Evolutionary conservation across 164 flowering plant species (phyloP), one percentile per base, ranked within the genome.

Genomic region (Akebia trifoliata): DNA sequence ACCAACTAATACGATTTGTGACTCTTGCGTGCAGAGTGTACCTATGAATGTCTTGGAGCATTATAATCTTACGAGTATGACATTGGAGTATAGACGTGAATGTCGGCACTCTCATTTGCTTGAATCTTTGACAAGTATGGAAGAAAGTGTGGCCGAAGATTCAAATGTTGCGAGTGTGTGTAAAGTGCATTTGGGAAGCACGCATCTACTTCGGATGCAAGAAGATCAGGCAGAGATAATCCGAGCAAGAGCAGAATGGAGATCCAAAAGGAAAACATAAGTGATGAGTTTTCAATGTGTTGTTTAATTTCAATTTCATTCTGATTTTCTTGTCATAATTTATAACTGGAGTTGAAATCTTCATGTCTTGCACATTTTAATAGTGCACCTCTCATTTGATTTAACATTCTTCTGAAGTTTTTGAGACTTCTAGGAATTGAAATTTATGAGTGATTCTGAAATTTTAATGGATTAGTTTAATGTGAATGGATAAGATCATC

Each of bases 1-100:
- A 24, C 7, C n/a, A 17, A 24, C 53, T 49, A 14, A 4, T 12
- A 37, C 15, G 6, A 32, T 10, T 53, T 51, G n/a, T 29, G 18
- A 4, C 2, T 6, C 17, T 21, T 35, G 12, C 22, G 36, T 66
- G 74, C 81, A 87, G 89, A 87, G 91, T 63, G 86, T 81, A 38
- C 90, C 92, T 15, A 60, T 78, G 31, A 52, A 72, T 5, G 80
- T 87, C 12, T 47, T 83, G 18, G 81, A 78, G 56, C 67, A 75
- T 35, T 81, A 77, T 60, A 54, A 69, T 29, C 74, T 87, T 6
- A 72, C 70, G 34, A 76, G 81, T 69, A 77, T 87, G 86, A 85
- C 87, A 0, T 65, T 87, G 50, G 95, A 87, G 67, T 87, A 83
- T 52, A 65, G 90, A 43, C 72, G 91, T 0, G 92, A 87, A 58